Percentiles rank a stretch among this genome's conserved stretches.
phyloP scores from a whole-genome alignment of 164 flowering plant species.

The Platanus orientalis region DNA sequence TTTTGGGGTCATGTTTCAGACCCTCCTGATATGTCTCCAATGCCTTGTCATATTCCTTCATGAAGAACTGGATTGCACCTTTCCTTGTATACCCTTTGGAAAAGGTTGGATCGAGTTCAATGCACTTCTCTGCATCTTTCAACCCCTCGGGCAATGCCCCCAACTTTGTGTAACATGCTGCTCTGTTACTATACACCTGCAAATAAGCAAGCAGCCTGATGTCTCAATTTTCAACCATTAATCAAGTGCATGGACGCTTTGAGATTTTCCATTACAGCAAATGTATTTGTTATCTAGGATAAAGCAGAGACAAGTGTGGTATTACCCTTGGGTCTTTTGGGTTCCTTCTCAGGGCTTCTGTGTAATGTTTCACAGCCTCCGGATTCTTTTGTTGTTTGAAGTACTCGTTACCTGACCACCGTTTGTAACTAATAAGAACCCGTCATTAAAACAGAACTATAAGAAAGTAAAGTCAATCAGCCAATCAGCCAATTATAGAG shows the following conservation, averaged over 20 bases:
- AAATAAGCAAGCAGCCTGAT: conserved; percentile 4
- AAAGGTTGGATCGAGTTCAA: conserved; percentile 95
- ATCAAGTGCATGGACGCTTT: not conserved
- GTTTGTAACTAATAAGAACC: too few relatives aligned
- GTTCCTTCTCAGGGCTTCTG: conserved; percentile 84
- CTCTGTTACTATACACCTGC: conserved; percentile 93
- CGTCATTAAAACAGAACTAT: too few relatives aligned
- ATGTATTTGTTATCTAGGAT: too few relatives aligned
- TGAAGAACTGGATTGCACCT: conserved; percentile 90
- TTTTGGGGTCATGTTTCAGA: conserved; percentile 76
- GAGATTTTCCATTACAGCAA: too few relatives aligned
- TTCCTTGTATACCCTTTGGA: conserved; percentile 89
- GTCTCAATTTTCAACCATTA: not conserved
- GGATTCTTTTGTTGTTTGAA: conserved; percentile 93
- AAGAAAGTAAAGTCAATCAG: too few relatives aligned
- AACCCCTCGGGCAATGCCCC: conserved; percentile 93
- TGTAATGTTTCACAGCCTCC: conserved; percentile 87
- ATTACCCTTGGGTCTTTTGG: conserved; percentile 80
- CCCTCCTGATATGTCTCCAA: conserved; percentile 95
- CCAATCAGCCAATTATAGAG: too few relatives aligned
- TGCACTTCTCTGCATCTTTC: conserved; percentile 97
- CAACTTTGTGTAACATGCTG: conserved; percentile 93
- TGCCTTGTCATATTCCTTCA: conserved; percentile 97
- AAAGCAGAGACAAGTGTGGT: not conserved
- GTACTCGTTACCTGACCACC: conserved; percentile 62